A percentile compares a stretch with the other conserved stretches of the same genome.
Conservation (phyloP, 176 grass and related monocot genomes). For the Musa schizocarpa region DNA sequence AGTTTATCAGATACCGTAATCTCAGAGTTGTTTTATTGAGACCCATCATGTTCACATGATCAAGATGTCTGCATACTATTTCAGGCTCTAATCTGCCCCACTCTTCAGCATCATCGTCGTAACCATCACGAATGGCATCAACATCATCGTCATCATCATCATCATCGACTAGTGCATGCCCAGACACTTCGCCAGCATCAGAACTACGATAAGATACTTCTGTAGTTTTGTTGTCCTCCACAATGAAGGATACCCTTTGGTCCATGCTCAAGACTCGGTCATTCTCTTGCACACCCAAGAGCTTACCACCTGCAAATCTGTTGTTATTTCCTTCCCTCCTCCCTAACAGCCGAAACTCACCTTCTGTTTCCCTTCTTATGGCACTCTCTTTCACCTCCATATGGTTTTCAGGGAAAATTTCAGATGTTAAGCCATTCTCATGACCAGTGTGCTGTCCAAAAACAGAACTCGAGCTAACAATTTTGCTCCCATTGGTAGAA, state of each 20-base stretch:
- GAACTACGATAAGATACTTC: slow-evolving; percentile 39
- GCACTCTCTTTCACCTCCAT: slow-evolving; percentile 69
- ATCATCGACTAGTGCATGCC: slow-evolving; percentile 31
- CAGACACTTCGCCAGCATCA: slow-evolving; percentile 68
- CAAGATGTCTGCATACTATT: slow-evolving; percentile 77
- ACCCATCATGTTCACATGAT: slow-evolving; percentile 90
- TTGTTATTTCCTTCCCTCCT: slow-evolving; percentile 61
- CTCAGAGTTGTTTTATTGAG: slow-evolving; percentile 94
- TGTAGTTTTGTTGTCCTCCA: slow-evolving; percentile 47
- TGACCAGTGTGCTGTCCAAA: slow-evolving; percentile 28
- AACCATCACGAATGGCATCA: slow-evolving; percentile 42
- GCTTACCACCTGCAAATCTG: slow-evolving; percentile 50
- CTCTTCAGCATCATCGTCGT: slow-evolving; percentile 53
- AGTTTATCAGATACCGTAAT: slow-evolving; percentile 90
- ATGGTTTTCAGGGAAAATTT: slow-evolving; percentile 34
- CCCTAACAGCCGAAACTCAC: slow-evolving; percentile 84
- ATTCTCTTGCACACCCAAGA: slow-evolving; percentile 60
- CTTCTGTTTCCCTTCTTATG: slow-evolving; percentile 92
- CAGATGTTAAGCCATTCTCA: slow-evolving; percentile 50
- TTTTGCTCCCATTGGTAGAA: slow-evolving; percentile 30
- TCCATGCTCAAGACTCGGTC: slow-evolving; percentile 58
- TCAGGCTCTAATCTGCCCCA: slow-evolving; percentile 63
- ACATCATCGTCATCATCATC: slow-evolving; percentile 22
- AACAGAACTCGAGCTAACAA: slow-evolving; percentile 32
- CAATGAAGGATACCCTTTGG: slow-evolving; percentile 65